Evolutionary conservation across 805 yeast species (phyloP).

Genomic region (Schizosaccharomyces japonicus): DNA sequence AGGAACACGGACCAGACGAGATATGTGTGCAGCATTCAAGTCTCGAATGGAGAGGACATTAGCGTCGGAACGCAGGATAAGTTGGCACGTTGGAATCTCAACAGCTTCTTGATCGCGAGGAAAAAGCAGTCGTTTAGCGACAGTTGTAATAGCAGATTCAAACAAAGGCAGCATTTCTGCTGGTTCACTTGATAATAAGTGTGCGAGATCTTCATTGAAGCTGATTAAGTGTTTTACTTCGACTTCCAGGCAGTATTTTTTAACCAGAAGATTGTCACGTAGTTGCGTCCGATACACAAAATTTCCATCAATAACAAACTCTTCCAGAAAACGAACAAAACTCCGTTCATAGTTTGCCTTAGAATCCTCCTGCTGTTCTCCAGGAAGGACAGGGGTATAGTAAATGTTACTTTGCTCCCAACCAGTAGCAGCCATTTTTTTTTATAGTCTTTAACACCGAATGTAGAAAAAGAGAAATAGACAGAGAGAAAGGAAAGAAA

Average conservation of each 20-base stretch:
- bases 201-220: conserved; percentile 72
- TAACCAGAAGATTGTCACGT: conserved; percentile 61
- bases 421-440: conserved; percentile 3
- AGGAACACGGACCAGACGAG: conserved; percentile 70
- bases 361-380: conserved; percentile 38
- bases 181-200: conserved; percentile 65
- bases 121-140: neutral
- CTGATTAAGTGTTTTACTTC: conserved; percentile 66
- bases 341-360: conserved; percentile 16
- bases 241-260: conserved; percentile 47
- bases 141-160: conserved; percentile 22
- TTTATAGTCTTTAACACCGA: neutral
- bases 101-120: conserved; percentile 22
- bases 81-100: conserved; percentile 56
- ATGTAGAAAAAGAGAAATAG: neutral
- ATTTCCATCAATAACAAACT: conserved; percentile 60
- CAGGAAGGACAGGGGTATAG: conserved; percentile 61
- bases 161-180: conserved; percentile 32
- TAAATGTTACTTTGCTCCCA: conserved; percentile 2
- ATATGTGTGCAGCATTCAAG: conserved; percentile 64
- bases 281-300: conserved; percentile 70
- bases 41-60: conserved; percentile 53
- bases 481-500: neutral
- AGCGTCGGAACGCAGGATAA: conserved; percentile 51
- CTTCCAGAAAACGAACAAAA: conserved; percentile 59